Percentiles rank a stretch among this genome's conserved stretches.
phyloP scores from a whole-genome alignment of 805 yeast species.

The Starmerella vaccinii region DNA sequence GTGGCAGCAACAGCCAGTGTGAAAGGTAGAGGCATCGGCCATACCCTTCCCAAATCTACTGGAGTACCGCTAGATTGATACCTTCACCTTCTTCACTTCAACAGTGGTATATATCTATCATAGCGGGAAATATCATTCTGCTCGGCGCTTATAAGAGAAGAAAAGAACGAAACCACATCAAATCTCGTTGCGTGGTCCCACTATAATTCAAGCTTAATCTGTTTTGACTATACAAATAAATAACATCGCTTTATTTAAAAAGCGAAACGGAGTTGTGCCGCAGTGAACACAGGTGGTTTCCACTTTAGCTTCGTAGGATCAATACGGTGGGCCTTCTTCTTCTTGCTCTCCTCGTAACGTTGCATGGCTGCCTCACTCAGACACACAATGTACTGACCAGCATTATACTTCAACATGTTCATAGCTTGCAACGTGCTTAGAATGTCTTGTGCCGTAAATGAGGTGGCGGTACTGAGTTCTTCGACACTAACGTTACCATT shows the following conservation, averaged over 20 bases:
- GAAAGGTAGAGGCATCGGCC: constrained; percentile 9
- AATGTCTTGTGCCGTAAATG: constrained; percentile 95
- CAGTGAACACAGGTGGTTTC: constrained; percentile 92
- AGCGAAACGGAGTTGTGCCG: constrained; percentile 78
- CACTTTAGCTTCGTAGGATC: constrained; percentile 66
- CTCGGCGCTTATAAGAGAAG: no score
- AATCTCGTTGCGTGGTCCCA: no score
- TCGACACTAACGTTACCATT: constrained; percentile 64
- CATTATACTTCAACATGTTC: constrained; percentile 80
- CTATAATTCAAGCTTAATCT: no score
- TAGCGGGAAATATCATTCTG: not conserved
- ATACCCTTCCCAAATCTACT: constrained; percentile 9
- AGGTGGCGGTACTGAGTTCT: constrained; percentile 71
- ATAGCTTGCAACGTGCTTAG: constrained; percentile 85
- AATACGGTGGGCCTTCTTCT: constrained; percentile 63
- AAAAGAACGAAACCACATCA: no score
- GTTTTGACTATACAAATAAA: no score
- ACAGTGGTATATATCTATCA: no score
- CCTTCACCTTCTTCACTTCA: no score
- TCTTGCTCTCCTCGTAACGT: constrained; percentile 59
- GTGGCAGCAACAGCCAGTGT: constrained; percentile 61
- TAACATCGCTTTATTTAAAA: not conserved
- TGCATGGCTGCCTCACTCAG: constrained; percentile 73
- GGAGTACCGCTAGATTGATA: constrained; percentile 5
- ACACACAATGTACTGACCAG: constrained; percentile 87